Evolutionary conservation across 176 grass and related monocot genomes (phyloP).

Genomic region (Eleusine indica): DNA sequence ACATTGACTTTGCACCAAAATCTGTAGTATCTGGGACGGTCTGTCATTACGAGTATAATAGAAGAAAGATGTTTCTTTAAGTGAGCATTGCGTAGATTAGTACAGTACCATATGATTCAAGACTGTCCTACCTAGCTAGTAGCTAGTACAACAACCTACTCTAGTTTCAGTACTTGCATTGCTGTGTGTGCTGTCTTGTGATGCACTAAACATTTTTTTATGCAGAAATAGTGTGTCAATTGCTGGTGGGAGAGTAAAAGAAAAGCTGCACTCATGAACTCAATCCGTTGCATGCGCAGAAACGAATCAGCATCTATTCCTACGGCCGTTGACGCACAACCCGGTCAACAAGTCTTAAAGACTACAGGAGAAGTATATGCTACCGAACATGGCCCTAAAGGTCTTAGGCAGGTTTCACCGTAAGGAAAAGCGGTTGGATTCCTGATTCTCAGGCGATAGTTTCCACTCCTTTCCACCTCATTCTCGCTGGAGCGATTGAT

Average conservation of each 20-base stretch:
- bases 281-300: neutral
- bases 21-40: slow-evolving; percentile 22
- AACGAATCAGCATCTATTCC: slow-evolving; percentile 26
- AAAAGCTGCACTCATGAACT: neutral
- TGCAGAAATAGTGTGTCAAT: neutral
- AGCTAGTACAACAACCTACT: slow-evolving; percentile 37
- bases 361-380: slow-evolving; percentile 33
- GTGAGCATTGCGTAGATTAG: slow-evolving; percentile 8
- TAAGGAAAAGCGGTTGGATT: slow-evolving; percentile 40
- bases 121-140: slow-evolving; percentile 24
- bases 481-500: slow-evolving; percentile 31
- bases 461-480: slow-evolving; percentile 43
- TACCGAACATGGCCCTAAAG: slow-evolving; percentile 19
- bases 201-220: slow-evolving; percentile 29
- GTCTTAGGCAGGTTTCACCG: slow-evolving; percentile 33
- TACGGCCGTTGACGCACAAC: slow-evolving; percentile 9
- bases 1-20: neutral
- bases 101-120: slow-evolving; percentile 9
- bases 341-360: slow-evolving; percentile 27
- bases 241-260: neutral
- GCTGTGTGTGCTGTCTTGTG: slow-evolving; percentile 19
- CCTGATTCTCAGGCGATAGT: slow-evolving; percentile 44
- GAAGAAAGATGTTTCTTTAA: slow-evolving; percentile 17
- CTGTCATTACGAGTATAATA: neutral
- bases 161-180: slow-evolving; percentile 27